Evolutionary conservation across 192 early-diverging fungal genomes (phyloP).

Genomic region (Funneliformis geosporum): DNA sequence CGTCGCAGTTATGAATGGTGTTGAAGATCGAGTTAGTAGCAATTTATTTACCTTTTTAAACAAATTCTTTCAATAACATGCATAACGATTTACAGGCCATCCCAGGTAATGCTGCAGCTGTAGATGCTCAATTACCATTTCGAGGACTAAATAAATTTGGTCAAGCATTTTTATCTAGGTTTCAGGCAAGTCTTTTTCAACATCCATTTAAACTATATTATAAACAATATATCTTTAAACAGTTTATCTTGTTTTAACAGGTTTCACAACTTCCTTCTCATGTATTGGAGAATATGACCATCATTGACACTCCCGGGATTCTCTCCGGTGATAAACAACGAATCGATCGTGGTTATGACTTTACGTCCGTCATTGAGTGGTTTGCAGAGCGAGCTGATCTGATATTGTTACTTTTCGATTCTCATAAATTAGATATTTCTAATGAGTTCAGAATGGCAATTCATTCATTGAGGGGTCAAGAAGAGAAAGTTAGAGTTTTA

Average conservation of each 20-base stretch:
- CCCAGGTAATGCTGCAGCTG: conserved; percentile 85
- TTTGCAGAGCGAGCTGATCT: conserved; percentile 84
- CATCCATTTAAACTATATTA: not conserved
- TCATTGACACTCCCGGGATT: conserved; percentile 92
- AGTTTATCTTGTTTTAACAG: not conserved
- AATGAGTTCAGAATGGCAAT: conserved; percentile 88
- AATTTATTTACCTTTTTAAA: not conserved
- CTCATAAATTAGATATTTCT: conserved; percentile 86
- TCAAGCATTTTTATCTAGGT: conserved; percentile 75
- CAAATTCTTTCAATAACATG: not conserved
- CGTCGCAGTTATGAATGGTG: conserved; percentile 78
- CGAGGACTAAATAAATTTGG: conserved; percentile 80
- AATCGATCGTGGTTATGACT: conserved; percentile 80
- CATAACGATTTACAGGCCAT: conserved; percentile 60
- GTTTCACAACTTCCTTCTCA: conserved; percentile 80
- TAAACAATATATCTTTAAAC: not conserved
- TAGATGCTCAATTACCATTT: conserved; percentile 81
- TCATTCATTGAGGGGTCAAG: conserved; percentile 73
- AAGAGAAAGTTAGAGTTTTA: conserved; percentile 84
- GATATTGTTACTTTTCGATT: conserved; percentile 87
- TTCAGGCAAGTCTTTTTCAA: conserved; percentile 49
- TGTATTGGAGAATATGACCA: conserved; percentile 75
- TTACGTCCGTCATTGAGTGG: conserved; percentile 79
- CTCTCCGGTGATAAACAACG: conserved; percentile 85
- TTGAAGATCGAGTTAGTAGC: conserved; percentile 43